Evolutionary conservation across 371 early-diverging fungal genomes (phyloP).

Genomic region (Nematocida sp.): DNA sequence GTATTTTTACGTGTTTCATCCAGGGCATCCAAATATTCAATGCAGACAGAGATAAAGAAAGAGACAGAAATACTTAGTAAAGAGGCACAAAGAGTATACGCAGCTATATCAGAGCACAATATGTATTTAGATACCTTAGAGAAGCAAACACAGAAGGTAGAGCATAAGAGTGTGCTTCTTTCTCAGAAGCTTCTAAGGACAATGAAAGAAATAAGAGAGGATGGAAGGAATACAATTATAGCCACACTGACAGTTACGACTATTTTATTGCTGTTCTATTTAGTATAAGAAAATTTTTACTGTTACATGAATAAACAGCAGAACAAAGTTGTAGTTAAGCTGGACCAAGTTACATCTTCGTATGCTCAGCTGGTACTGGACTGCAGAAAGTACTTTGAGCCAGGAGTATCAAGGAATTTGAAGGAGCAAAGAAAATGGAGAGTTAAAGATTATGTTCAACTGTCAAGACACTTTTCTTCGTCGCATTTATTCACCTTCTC

Average conservation of each 20-base stretch:
- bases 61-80: slow-evolving; percentile 21
- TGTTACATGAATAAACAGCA: slow-evolving; percentile 35
- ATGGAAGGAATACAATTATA: slow-evolving; percentile 46
- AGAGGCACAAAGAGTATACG: slow-evolving; percentile 27
- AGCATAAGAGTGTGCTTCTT: slow-evolving; percentile 20
- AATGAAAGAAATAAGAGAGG: slow-evolving; percentile 19
- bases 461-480: slow-evolving; percentile 39
- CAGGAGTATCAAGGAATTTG: slow-evolving; percentile 31
- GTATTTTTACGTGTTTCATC: not conserved
- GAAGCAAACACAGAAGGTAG: slow-evolving; percentile 43
- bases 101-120: slow-evolving; percentile 40
- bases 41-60: slow-evolving; percentile 41
- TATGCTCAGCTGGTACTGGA: slow-evolving; percentile 43
- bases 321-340: slow-evolving; percentile 42
- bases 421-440: slow-evolving; percentile 39
- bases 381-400: slow-evolving; percentile 36
- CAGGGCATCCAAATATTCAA: not conserved
- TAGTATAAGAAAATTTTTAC: slow-evolving; percentile 34
- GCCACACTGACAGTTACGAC: slow-evolving; percentile 6
- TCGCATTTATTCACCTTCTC: slow-evolving; percentile 48
- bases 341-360: slow-evolving; percentile 37
- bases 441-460: slow-evolving; percentile 41
- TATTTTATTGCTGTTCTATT: slow-evolving; percentile 25
- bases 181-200: slow-evolving; percentile 35
- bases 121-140: slow-evolving; percentile 30